Evolutionary conservation across 108 stramenopile species (phyloP), one percentile per base, ranked within the genome.

Genomic region (Aurantiochytrium sp.): DNA sequence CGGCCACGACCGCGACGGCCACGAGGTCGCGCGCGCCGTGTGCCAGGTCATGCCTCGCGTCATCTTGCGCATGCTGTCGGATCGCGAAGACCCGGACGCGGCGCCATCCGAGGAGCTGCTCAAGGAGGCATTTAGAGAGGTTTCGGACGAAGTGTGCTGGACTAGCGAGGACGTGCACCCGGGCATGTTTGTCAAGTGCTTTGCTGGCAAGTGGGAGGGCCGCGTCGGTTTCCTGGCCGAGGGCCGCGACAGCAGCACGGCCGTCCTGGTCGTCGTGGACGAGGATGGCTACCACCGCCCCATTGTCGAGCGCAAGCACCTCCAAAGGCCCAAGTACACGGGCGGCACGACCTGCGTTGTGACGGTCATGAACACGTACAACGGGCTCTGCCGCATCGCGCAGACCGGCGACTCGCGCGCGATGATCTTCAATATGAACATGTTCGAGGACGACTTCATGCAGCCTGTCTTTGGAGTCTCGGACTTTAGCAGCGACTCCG

Each of bases 101-200:
- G 3, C n/a, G 1, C 73, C 73, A 6, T 41, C 39, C 15, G 73
- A 41, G 39, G 73, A 41, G 39, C 39, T 81, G 10, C 39, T 81
- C 19, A 17, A 21, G 10, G 42, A 81, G 73, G 73, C 73, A 0
- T 81, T 81, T 2, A 24, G 45, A 48, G 73, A 81, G 45, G 39
- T 41, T 1, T 41, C 73, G 24, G 45, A 81, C 4, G 27, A n/a
- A 12, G 45, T 81, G 21, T 41, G 42, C 45, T 81, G 73, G 73
- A 81, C 73, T 42, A 12, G 19, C 2, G 73, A 81, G 30, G 73
- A 48, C 73, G 73, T 81, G 39, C 39, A 81, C 3, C 39, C 73
- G n/a, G 73, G 73, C 30, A 81, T 81, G 73, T 81, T 81, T 81
- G 73, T 81, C 42, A 81, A 81, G 73, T 41, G 39, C 42, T 81